Evolutionary conservation across 345 rosid species (phyloP).

Genomic region (Eucalyptus sp.): DNA sequence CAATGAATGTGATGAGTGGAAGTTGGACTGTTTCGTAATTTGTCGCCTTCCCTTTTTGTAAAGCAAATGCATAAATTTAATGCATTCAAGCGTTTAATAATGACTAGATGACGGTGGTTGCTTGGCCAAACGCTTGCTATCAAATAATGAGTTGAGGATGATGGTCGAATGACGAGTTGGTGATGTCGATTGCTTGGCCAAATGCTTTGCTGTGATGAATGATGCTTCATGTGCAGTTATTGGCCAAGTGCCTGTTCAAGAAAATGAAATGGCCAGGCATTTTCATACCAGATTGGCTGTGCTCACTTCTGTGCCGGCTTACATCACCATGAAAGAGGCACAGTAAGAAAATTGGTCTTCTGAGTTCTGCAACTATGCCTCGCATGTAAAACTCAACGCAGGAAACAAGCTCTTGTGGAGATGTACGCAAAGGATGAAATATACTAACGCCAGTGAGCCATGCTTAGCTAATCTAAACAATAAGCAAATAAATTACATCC

Average conservation of each 20-base stretch:
- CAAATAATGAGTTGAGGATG: neutral
- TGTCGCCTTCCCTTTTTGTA: neutral
- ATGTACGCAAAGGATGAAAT: neutral
- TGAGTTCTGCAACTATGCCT: neutral
- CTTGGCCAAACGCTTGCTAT: neutral
- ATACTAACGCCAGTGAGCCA: neutral
- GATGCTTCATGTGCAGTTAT: neutral
- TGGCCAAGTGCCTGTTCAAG: neutral
- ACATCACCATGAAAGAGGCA: neutral
- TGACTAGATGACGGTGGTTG: neutral
- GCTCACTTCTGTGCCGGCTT: neutral
- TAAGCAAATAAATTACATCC: neutral
- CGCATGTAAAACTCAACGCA: neutral
- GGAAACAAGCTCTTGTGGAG: neutral
- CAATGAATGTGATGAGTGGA: neutral
- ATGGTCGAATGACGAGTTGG: neutral
- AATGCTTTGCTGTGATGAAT: neutral
- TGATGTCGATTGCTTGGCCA: neutral
- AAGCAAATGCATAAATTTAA: neutral
- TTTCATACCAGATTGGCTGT: neutral
- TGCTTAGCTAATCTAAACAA: neutral
- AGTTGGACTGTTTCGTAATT: neutral
- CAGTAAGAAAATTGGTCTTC: neutral
- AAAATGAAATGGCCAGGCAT: neutral
- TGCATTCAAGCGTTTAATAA: neutral